A percentile compares a stretch with the other conserved stretches of the same genome.
phyloP scores from a whole-genome alignment of 495 filamentous ascomycete genomes.

The Neurospora intermedia region DNA sequence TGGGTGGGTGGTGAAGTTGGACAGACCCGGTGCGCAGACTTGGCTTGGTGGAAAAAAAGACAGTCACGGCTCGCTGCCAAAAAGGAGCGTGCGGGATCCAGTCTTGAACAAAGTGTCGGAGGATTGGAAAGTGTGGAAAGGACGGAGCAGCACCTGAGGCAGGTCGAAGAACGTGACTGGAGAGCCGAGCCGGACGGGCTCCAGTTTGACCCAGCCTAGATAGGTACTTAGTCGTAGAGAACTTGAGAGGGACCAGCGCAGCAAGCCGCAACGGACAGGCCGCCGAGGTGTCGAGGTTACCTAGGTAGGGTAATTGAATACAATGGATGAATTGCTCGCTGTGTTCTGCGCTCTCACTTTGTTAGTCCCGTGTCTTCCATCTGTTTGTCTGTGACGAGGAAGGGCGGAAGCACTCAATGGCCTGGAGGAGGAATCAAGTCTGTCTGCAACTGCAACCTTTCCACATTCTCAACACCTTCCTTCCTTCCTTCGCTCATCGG shows the following conservation, averaged over 20 bases:
- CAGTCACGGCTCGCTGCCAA: constrained; percentile 6
- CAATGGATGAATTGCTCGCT: not conserved
- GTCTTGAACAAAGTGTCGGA: constrained; percentile 1
- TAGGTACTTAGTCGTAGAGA: too few species aligned
- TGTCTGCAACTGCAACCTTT: not conserved
- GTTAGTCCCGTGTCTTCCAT: not conserved
- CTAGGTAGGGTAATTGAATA: too few species aligned
- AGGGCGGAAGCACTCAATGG: not conserved
- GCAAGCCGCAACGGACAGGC: not conserved
- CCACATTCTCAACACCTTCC: constrained; percentile 4
- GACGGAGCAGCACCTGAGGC: not conserved
- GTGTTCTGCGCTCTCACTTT: not conserved
- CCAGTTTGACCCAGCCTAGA: constrained; percentile 4
- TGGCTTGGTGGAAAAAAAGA: constrained; percentile 1
- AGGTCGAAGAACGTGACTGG: constrained; percentile 5
- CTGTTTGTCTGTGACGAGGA: not conserved
- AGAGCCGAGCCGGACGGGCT: constrained; percentile 16
- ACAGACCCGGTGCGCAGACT: not conserved
- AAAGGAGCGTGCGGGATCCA: constrained; percentile 19
- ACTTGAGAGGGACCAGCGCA: not conserved
- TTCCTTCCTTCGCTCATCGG: not conserved
- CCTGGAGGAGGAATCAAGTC: not conserved
- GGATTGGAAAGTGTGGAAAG: constrained; percentile 6
- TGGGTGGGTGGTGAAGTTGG: not conserved
- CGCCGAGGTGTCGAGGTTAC: not conserved